Conservation (phyloP, 257 asterid genomes). For the Scutellaria barbata region DNA sequence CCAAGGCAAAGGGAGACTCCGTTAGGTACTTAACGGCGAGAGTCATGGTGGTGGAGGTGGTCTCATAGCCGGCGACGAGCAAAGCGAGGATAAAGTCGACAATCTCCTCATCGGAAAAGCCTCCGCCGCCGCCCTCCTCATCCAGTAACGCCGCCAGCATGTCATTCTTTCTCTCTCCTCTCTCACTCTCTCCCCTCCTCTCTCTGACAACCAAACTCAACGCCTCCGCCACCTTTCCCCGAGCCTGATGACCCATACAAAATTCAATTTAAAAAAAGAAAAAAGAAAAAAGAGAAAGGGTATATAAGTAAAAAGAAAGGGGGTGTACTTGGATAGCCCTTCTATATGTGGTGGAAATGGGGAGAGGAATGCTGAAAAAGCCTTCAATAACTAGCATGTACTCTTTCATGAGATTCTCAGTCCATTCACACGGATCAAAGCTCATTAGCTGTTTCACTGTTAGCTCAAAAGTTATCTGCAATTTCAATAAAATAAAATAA, state of each 20-base stretch:
- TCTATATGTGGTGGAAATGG: conserved; percentile 80
- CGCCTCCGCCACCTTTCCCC: conserved; percentile 95
- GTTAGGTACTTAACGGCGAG: conserved; percentile 89
- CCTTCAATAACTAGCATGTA: conserved; percentile 99
- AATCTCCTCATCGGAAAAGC: conserved; percentile 90
- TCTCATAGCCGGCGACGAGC: conserved; percentile 96
- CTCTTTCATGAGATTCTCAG: conserved; percentile 94
- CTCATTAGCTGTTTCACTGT: conserved; percentile 97
- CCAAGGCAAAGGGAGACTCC: conserved; percentile 74
- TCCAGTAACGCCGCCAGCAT: conserved; percentile 93
- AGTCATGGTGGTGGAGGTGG: conserved; percentile 95
- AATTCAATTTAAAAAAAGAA: not conserved
- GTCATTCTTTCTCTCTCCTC: conserved; percentile 75
- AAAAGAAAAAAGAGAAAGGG: no score
- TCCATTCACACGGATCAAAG: conserved; percentile 98
- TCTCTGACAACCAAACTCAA: conserved; percentile 80
- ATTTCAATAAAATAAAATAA: not conserved
- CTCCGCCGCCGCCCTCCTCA: conserved; percentile 75
- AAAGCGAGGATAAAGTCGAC: conserved; percentile 92
- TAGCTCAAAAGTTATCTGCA: conserved; percentile 91
- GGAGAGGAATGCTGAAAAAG: conserved; percentile 82
- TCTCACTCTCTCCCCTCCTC: conserved; percentile 64
- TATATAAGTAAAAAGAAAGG: not conserved
- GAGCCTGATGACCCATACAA: conserved; percentile 73
- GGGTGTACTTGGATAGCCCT: conserved; percentile 78